Percentiles rank a stretch among this genome's conserved stretches.
phyloP scores from a whole-genome alignment of 192 early-diverging fungal species.

The Rhizophagus sp. region DNA sequence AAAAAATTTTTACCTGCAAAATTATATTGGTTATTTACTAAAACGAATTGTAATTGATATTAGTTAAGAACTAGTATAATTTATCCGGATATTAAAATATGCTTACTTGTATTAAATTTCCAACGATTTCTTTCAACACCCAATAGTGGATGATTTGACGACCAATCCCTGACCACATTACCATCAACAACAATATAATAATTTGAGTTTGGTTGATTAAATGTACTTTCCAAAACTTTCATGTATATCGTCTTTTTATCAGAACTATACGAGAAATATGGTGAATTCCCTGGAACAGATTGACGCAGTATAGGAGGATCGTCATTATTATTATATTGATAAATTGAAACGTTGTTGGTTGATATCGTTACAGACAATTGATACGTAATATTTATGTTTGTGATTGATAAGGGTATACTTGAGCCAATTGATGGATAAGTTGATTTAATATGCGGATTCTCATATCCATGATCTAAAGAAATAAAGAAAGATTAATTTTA shows the following conservation, averaged over 20 bases:
- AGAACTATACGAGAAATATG: background rate
- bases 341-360: background rate
- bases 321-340: background rate
- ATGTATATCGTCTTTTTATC: background rate
- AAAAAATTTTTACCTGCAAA: background rate
- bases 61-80: background rate
- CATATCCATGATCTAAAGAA: too few species aligned
- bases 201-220: constrained; percentile 6
- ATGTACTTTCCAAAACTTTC: constrained; percentile 4
- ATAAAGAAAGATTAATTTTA: too few species aligned
- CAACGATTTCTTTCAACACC: background rate
- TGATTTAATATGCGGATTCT: too few species aligned
- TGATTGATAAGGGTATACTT: background rate
- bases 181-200: background rate
- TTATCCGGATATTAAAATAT: too few species aligned
- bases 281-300: background rate
- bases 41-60: background rate
- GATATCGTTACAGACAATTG: background rate
- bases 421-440: too few species aligned
- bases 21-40: background rate
- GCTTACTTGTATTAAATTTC: background rate
- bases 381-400: background rate
- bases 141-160: background rate
- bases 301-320: background rate
- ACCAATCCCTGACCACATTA: background rate